phyloP scores from a whole-genome alignment of 352 stramenopile genomes.

The Globisporangium nodosum region DNA sequence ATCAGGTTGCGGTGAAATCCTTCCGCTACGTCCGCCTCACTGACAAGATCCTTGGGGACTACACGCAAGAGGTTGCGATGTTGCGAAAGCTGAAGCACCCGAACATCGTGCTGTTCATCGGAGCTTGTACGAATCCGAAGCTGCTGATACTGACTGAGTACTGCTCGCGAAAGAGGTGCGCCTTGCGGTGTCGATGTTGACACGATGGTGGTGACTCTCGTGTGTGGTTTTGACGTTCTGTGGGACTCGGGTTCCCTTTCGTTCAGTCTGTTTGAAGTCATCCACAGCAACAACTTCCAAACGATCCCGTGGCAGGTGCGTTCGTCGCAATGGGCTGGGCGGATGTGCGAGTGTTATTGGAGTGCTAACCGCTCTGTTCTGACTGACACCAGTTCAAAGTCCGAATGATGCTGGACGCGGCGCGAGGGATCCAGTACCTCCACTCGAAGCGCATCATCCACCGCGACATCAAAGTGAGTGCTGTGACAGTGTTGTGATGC shows the following conservation, averaged over 20 bases:
- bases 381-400: slow-evolving; percentile 69
- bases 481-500: neutral
- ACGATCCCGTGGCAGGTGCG: slow-evolving; percentile 87
- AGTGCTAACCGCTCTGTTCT: neutral
- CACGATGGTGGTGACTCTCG: no score
- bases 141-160: slow-evolving; percentile 89
- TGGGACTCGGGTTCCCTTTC: neutral
- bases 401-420: slow-evolving; percentile 87
- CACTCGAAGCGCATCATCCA: slow-evolving; percentile 87
- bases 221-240: neutral
- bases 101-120: slow-evolving; percentile 90
- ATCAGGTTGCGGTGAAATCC: slow-evolving; percentile 74
- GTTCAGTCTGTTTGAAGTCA: slow-evolving; percentile 82
- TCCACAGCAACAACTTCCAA: slow-evolving; percentile 85
- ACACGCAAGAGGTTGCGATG: slow-evolving; percentile 81
- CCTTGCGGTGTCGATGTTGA: neutral
- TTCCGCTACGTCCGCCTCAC: slow-evolving; percentile 86
- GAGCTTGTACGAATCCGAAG: slow-evolving; percentile 84
- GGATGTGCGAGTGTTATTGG: neutral
- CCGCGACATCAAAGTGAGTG: slow-evolving; percentile 81
- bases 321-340: neutral
- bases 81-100: slow-evolving; percentile 85
- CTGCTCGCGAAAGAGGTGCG: slow-evolving; percentile 83
- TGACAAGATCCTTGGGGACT: slow-evolving; percentile 84
- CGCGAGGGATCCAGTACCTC: slow-evolving; percentile 84